Evolutionary conservation across 371 early-diverging fungal species (phyloP).

Genomic region (Syncephalastrum contaminatum): DNA sequence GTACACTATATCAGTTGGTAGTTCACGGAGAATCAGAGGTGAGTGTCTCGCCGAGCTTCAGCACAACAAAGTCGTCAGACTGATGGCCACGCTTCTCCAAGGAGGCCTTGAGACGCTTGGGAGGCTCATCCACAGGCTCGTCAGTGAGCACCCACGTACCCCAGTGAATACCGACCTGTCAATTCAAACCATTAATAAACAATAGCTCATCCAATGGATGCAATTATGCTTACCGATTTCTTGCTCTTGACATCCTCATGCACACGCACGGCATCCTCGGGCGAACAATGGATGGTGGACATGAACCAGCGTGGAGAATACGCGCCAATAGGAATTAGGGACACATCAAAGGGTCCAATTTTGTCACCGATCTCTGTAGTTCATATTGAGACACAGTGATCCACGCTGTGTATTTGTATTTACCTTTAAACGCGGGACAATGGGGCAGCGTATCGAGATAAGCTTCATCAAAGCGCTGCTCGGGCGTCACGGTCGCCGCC

Average conservation of each 20-base stretch:
- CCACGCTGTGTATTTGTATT: not conserved
- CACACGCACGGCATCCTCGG: constrained; percentile 76
- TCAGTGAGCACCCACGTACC: constrained; percentile 52
- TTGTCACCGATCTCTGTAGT: constrained; percentile 63
- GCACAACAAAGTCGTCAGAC: constrained; percentile 45
- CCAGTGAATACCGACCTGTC: constrained; percentile 40
- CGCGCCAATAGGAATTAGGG: constrained; percentile 83
- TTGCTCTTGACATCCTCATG: constrained; percentile 71
- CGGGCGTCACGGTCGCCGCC: constrained; percentile 16
- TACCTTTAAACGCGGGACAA: constrained; percentile 79
- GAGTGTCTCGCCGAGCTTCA: constrained; percentile 61
- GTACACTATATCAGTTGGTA: too few relatives aligned
- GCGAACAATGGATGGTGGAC: constrained; percentile 70
- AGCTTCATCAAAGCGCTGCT: constrained; percentile 27
- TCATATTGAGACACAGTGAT: not conserved
- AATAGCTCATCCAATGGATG: constrained; percentile 28
- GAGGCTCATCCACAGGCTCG: constrained; percentile 61
- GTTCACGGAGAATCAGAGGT: not conserved
- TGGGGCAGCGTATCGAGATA: constrained; percentile 49
- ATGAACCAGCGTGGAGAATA: constrained; percentile 75
- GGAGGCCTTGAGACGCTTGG: constrained; percentile 44
- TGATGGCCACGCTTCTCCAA: constrained; percentile 52
- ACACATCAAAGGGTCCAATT: constrained; percentile 68
- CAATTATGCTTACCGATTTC: constrained; percentile 65
- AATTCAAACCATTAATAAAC: not conserved